Evolutionary conservation across 192 early-diverging fungal genomes (phyloP).

Genomic region (Lunasporangiospora selenospora): DNA sequence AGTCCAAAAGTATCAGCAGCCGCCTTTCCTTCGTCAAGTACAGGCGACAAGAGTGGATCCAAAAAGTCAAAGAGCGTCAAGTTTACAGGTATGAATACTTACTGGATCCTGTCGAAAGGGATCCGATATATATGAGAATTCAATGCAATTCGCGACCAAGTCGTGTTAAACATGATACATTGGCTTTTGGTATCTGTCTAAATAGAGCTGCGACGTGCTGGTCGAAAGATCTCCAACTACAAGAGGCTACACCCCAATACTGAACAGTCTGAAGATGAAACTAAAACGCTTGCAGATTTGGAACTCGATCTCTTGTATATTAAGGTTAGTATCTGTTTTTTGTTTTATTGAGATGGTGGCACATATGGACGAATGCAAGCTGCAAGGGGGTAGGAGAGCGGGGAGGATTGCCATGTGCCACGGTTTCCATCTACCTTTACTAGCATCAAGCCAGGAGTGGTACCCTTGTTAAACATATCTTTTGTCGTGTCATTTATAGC

Average conservation of each 20-base stretch:
- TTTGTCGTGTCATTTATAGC: not conserved
- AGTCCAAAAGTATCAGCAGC: conserved; percentile 6
- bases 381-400: not conserved
- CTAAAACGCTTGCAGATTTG: conserved; percentile 17
- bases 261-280: conserved; percentile 18
- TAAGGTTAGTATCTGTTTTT: conserved; percentile 44
- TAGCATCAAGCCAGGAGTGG: too few species aligned
- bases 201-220: conserved; percentile 37
- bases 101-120: too few species aligned
- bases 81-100: conserved; percentile 27
- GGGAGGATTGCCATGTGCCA: too few species aligned
- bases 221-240: conserved; percentile 26
- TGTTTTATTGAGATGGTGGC: too few species aligned
- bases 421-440: too few species aligned
- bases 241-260: conserved; percentile 39
- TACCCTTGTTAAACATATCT: too few species aligned
- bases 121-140: too few species aligned
- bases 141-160: too few species aligned
- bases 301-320: conserved; percentile 34
- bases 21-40: too few species aligned
- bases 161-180: too few species aligned
- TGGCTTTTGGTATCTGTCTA: too few species aligned
- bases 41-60: not conserved
- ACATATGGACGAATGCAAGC: not conserved
- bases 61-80: conserved; percentile 18